These are phyloP conservation scores for Calonectria pteridis DNA, from an alignment of 2,329 filamentous ascomycete genomes.

Conservation along the genomic window DNA sequence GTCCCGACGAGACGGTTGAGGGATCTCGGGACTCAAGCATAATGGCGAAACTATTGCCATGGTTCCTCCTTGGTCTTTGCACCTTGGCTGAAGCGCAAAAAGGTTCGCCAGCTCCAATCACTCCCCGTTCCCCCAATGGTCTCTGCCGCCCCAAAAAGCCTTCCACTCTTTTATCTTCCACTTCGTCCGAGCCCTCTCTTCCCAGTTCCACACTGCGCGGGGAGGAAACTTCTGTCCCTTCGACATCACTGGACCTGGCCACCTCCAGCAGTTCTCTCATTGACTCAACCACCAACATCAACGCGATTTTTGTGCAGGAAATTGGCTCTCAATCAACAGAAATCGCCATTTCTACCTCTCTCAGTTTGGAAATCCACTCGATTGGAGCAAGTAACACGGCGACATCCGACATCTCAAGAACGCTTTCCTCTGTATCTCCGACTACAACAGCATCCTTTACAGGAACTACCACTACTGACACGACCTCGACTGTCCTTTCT, in stretches of 20 bases:
- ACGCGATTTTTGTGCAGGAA: background rate
- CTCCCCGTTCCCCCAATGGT: background rate
- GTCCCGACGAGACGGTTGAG: background rate
- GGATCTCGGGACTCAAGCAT: constrained; percentile 7
- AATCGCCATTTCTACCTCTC: background rate
- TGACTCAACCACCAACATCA: background rate
- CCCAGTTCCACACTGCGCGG: background rate
- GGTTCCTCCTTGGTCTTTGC: constrained; percentile 19
- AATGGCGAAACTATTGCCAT: constrained; percentile 14
- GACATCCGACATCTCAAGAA: background rate
- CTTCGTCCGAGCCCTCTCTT: background rate
- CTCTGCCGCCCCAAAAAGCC: constrained; percentile 5
- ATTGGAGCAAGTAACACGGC: background rate
- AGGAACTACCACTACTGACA: background rate
- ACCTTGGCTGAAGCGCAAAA: constrained; percentile 15
- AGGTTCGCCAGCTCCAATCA: constrained; percentile 18
- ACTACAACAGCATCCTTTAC: background rate
- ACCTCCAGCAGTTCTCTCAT: background rate
- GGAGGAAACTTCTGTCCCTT: background rate
- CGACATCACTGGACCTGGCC: constrained; percentile 16
- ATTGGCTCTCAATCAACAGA: background rate
- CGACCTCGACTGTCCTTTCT: background rate
- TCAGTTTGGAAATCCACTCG: background rate
- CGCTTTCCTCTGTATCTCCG: background rate
- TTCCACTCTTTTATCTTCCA: background rate